Evolutionary conservation across 805 yeast species (phyloP).

Genomic region (Blastobotrys peoriensis): DNA sequence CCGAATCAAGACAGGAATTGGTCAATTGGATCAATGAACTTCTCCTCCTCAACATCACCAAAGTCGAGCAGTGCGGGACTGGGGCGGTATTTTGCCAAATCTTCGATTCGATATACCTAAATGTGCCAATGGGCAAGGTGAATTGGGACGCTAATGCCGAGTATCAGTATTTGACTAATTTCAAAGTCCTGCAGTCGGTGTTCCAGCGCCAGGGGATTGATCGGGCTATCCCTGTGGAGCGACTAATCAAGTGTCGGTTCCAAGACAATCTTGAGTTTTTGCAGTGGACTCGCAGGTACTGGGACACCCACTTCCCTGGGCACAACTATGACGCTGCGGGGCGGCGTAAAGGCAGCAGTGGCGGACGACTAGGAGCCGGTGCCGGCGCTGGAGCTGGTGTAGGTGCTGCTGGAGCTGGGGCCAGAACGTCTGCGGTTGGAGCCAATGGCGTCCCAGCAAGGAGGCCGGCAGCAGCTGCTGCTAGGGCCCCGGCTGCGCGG

Average conservation of each 20-base stretch:
- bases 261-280: conserved; percentile 92
- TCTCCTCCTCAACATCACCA: conserved; percentile 56
- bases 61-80: conserved; percentile 89
- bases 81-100: conserved; percentile 96
- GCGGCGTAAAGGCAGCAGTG: conserved; percentile 40
- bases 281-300: conserved; percentile 83
- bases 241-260: conserved; percentile 75
- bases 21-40: conserved; percentile 78
- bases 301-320: conserved; percentile 72
- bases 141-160: conserved; percentile 65
- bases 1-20: conserved; percentile 79
- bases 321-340: conserved; percentile 63
- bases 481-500: conserved; percentile 9
- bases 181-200: conserved; percentile 78
- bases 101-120: conserved; percentile 76
- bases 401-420: conserved; percentile 5
- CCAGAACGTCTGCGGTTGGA: conserved; percentile 1
- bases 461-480: conserved; percentile 4
- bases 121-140: conserved; percentile 74
- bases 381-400: background rate
- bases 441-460: conserved; percentile 7
- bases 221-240: conserved; percentile 73
- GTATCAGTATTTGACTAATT: conserved; percentile 72
- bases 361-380: background rate
- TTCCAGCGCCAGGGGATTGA: conserved; percentile 66